These are phyloP conservation scores for Trichoderma semiorbis DNA, from an alignment of 2,329 filamentous ascomycete species.

Conservation along the genomic window DNA sequence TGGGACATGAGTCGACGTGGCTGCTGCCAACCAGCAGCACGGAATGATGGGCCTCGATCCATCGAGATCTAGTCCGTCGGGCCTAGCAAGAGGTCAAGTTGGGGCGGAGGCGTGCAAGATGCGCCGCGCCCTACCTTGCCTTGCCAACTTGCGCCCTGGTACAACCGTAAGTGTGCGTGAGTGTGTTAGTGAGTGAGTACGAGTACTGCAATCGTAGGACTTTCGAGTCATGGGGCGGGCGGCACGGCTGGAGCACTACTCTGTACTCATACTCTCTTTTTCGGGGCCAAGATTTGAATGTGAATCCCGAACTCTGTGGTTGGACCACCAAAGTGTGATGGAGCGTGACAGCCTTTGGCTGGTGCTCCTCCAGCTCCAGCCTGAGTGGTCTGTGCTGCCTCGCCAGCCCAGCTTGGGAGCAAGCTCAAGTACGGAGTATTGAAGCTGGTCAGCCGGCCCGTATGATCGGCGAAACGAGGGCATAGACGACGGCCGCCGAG, in stretches of 20 bases:
- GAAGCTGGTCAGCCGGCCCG: neutral
- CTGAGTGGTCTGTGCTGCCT: conserved; percentile 3
- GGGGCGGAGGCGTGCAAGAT: neutral
- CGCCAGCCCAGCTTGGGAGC: neutral
- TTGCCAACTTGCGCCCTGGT: neutral
- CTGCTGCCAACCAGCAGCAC: neutral
- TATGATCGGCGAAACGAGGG: conserved; percentile 1
- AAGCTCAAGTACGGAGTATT: neutral
- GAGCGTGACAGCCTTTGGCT: neutral
- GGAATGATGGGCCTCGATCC: neutral
- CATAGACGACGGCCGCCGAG: neutral
- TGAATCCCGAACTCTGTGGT: neutral
- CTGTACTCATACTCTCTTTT: neutral
- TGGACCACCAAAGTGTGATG: neutral
- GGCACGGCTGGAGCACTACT: neutral
- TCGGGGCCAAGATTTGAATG: neutral
- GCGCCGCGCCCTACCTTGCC: neutral
- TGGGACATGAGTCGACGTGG: neutral
- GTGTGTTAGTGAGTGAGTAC: neutral
- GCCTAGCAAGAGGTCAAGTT: neutral
- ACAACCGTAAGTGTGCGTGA: neutral
- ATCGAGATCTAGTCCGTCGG: neutral
- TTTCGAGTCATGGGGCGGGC: neutral
- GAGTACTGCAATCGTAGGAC: neutral
- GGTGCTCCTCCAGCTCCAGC: neutral